Evolutionary conservation across 164 flowering plant genomes (phyloP), one percentile per base, ranked within the genome.

Genomic region (Sextonia rubra): DNA sequence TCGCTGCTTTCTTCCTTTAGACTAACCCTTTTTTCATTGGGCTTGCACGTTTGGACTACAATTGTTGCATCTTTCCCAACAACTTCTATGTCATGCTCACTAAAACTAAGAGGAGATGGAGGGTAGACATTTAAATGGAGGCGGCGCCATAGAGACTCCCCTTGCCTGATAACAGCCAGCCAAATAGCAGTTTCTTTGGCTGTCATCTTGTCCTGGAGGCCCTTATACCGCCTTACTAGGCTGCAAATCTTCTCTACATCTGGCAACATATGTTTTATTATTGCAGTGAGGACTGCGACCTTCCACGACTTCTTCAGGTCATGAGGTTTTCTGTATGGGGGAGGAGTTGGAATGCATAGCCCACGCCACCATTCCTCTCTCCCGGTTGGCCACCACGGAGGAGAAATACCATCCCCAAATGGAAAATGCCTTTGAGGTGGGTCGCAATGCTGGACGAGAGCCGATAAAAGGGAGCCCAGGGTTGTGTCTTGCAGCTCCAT

Each of bases 351-450:
- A 29, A 89, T 69, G 22, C 88, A 84, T 75, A 86, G 27, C 24
- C 83, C 83, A 2, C 84, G 77, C 91, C 94, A 90, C 94, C 94
- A 90, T 15, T 84, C 87, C 78, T 88, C 94, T 15, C 71, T 73
- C 20, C 91, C 90, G 9, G 85, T 77, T 0, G 94, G 94, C 94
- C 94, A 90, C 94, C 94, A 90, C 2, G 94, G 94, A 3, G 93
- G 94, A 0, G 91, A 47, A 73, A 89, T 78, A 25, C 94, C 90
- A 74, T 86, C 84, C 78, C 87, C 92, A 79, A 88, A 68, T 0
- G 89, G 92, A 70, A 86, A 90, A 58, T 86, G 80, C 82, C 94
- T 77, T 82, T 88, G 94, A 0, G 94, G 94, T 0, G 94, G 94
- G 37, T 90, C 89, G 74, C 94, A 90, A 77, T 90, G 91, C 80